Evolutionary conservation across 106 monocot genomes (phyloP).

Genomic region (Iris macrosiphon): DNA sequence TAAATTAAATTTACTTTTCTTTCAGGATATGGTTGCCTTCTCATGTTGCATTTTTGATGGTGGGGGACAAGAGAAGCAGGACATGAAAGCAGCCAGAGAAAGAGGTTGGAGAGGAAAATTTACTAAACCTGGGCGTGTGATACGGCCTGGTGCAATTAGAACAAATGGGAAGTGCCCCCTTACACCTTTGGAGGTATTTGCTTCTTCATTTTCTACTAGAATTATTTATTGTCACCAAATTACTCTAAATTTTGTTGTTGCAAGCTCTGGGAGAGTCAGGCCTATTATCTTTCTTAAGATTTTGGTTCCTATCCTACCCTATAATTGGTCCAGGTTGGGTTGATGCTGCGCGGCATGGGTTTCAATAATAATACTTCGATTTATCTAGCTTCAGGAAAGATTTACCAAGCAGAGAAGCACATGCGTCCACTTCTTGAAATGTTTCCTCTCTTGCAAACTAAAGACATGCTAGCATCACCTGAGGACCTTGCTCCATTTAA

Average conservation of each 20-base stretch:
- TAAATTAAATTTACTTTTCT: too few species aligned
- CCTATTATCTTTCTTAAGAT: too few species aligned
- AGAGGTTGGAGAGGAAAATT: slow-evolving; percentile 99
- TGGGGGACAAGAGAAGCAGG: slow-evolving; percentile 76
- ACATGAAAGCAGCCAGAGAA: slow-evolving; percentile 89
- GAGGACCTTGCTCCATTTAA: slow-evolving; percentile 79
- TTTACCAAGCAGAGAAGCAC: slow-evolving; percentile 62
- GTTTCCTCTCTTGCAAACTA: slow-evolving; percentile 83
- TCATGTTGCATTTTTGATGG: slow-evolving; percentile 98
- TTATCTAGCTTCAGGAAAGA: slow-evolving; percentile 82
- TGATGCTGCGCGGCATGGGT: slow-evolving; percentile 93
- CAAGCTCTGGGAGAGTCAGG: too few species aligned
- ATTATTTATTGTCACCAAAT: too few species aligned
- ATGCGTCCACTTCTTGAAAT: slow-evolving; percentile 80
- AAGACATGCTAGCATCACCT: slow-evolving; percentile 64
- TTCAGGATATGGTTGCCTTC: slow-evolving; percentile 99
- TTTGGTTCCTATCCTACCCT: neutral
- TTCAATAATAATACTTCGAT: slow-evolving; percentile 68
- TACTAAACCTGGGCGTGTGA: slow-evolving; percentile 87
- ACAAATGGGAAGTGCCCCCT: slow-evolving; percentile 99
- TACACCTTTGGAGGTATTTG: slow-evolving; percentile 93
- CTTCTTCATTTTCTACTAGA: neutral
- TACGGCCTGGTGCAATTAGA: slow-evolving; percentile 82
- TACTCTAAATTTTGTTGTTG: too few species aligned
- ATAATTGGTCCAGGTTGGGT: slow-evolving; percentile 43